Evolutionary conservation across 805 yeast species (phyloP), one percentile per base, ranked within the genome.

Genomic region (Sugiyamaella mastotermitis): DNA sequence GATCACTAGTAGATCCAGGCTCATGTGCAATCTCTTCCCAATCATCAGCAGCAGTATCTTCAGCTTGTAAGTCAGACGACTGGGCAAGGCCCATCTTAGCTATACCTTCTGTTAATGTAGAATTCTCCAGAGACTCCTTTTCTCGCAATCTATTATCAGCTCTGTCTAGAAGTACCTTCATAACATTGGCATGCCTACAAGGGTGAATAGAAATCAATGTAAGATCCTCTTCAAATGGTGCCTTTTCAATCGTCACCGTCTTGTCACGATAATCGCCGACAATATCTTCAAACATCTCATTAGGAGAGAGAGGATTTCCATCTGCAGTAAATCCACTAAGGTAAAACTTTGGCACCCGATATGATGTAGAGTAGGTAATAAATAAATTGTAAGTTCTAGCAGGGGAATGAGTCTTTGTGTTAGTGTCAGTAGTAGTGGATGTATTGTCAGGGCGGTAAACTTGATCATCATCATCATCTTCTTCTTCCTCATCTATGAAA

Each of bases 281-380:
- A 32, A 92, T 86, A 60, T 92, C 98, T 56, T 90, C 94, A 62
- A 88, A 87, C 97, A 92, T 92, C 52, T 83, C 80, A 23, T 77
- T 70, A 1, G 97, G 96, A 22, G 83, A 67, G 27, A 92, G 65
- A 2, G 97, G 98, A 11, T 78, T 71, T 0, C 98, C 97, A 44
- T 82, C 76, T 8, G 78, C 69, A 53, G 77, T 79, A 64, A 77
- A 92, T 0, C 98, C 98, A 10, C 85, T 86, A 29, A 92, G 64
- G 55, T 87, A 92, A 73, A 94, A 71, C 65, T 92, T 87, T 20
- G 98, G 98, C 4, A 92, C 98, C 31, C 97, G 71, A 57, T 92
- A 92, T 1, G 95, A 83, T 0, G 98, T 90, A 8, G 95, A 85
- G 60, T 92, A 92, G 3, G 94, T 76, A 51, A 92, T 87, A 65